Evolutionary conservation across 202 grass and related monocot species (phyloP).

Genomic region (Brachypodium distachyon): DNA sequence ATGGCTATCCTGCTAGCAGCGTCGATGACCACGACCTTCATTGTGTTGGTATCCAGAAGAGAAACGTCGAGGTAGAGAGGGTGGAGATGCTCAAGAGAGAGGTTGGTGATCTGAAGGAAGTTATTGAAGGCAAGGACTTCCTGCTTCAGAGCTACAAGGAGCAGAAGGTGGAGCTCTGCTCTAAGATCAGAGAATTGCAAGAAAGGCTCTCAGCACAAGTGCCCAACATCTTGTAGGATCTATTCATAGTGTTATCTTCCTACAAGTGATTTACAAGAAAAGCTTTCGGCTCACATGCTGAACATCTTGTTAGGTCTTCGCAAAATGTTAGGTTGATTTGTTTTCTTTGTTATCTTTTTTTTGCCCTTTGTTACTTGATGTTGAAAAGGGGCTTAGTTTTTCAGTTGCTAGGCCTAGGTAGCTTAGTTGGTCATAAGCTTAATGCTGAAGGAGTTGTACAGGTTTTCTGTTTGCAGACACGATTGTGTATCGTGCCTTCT

Average conservation of each 20-base stretch:
- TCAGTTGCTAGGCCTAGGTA: slow-evolving; percentile 9
- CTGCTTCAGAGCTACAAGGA: slow-evolving; percentile 78
- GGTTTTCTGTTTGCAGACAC: background rate
- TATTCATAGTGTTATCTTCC: background rate
- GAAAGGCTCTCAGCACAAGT: slow-evolving; percentile 56
- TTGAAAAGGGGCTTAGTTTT: background rate
- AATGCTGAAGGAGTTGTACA: slow-evolving; percentile 19
- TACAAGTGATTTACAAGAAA: slow-evolving; percentile 35
- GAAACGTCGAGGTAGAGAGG: slow-evolving; percentile 32
- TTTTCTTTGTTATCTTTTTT: slow-evolving; percentile 9
- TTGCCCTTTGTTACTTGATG: background rate
- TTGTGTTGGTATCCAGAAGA: slow-evolving; percentile 42
- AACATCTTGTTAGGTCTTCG: slow-evolving; percentile 43
- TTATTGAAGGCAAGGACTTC: slow-evolving; percentile 86
- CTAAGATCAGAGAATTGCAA: slow-evolving; percentile 68
- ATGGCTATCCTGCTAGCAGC: slow-evolving; percentile 45
- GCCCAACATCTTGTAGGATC: slow-evolving; percentile 68
- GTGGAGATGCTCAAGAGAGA: slow-evolving; percentile 59
- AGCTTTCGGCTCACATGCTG: slow-evolving; percentile 20
- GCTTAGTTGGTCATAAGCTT: background rate
- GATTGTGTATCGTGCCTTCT: background rate
- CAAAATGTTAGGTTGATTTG: slow-evolving; percentile 4
- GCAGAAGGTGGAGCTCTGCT: slow-evolving; percentile 73
- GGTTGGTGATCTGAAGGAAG: slow-evolving; percentile 65
- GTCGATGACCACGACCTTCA: slow-evolving; percentile 35